A percentile compares a stretch with the other conserved stretches of the same genome.
Conservation (phyloP, 306 rosid species). For the Cucurbita argyrosperma region DNA sequence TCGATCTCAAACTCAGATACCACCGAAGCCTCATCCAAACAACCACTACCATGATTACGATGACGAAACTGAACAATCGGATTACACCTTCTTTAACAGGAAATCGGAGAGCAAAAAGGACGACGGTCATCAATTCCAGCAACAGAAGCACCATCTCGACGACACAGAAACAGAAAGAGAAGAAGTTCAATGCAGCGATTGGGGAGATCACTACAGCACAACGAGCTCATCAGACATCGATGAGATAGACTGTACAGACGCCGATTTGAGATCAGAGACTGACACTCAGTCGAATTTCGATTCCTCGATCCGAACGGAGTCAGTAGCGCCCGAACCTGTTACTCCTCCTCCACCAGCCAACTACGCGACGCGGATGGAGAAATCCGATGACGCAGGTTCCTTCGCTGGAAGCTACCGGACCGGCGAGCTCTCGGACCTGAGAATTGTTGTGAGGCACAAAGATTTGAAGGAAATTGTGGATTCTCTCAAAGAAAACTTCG, state of each 20-base stretch:
- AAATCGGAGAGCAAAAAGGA: background rate
- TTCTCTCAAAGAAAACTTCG: constrained; percentile 68
- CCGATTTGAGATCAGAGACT: constrained; percentile 54
- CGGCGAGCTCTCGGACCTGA: constrained; percentile 50
- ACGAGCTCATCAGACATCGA: constrained; percentile 45
- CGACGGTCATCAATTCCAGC: background rate
- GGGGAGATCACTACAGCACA: constrained; percentile 86
- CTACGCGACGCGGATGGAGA: constrained; percentile 19
- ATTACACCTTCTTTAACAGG: constrained; percentile 30
- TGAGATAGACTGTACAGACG: constrained; percentile 31
- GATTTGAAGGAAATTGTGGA: constrained; percentile 86
- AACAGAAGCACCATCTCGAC: constrained; percentile 20
- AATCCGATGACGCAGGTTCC: constrained; percentile 21
- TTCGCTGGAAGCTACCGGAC: constrained; percentile 20
- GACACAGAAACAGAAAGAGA: constrained; percentile 62
- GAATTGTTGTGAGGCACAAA: constrained; percentile 79
- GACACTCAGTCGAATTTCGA: constrained; percentile 61
- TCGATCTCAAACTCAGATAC: constrained; percentile 9
- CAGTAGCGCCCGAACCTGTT: constrained; percentile 12
- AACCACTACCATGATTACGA: constrained; percentile 11
- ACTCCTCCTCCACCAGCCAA: constrained; percentile 5
- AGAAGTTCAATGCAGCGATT: constrained; percentile 92
- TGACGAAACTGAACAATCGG: constrained; percentile 30
- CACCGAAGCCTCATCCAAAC: background rate
- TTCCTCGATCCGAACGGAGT: constrained; percentile 28